Conservation (phyloP, 1,139 yeast species). For the Debaryomycetaceae sp. region DNA sequence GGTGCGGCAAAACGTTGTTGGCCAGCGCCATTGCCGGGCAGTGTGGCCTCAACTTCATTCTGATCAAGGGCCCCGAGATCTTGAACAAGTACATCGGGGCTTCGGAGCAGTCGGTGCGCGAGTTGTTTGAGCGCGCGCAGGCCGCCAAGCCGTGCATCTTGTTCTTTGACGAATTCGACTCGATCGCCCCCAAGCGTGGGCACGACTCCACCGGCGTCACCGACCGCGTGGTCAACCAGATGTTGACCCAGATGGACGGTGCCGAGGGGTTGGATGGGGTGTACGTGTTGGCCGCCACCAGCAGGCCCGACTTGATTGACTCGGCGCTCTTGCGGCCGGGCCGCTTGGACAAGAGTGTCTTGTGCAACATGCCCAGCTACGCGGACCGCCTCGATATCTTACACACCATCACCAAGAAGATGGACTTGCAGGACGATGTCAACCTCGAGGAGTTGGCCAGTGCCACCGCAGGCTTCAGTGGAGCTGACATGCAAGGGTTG, state of each 20-base stretch:
- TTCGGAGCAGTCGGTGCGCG: slow-evolving; percentile 91
- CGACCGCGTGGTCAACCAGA: slow-evolving; percentile 93
- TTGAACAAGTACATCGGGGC: slow-evolving; percentile 96
- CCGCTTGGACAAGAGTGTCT: slow-evolving; percentile 83
- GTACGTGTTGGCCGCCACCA: slow-evolving; percentile 92
- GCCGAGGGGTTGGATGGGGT: slow-evolving; percentile 98
- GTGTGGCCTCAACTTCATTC: slow-evolving; percentile 89
- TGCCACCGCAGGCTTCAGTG: slow-evolving; percentile 74
- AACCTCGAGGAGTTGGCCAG: slow-evolving; percentile 53
- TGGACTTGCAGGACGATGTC: slow-evolving; percentile 49
- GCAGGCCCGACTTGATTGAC: slow-evolving; percentile 92
- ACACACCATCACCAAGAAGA: slow-evolving; percentile 53
- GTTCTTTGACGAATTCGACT: slow-evolving; percentile 94
- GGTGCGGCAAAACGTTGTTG: slow-evolving; percentile 91
- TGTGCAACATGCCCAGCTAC: slow-evolving; percentile 79
- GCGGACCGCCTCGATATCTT: slow-evolving; percentile 75
- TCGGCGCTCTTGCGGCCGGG: slow-evolving; percentile 95
- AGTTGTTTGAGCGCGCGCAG: slow-evolving; percentile 88
- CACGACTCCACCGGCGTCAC: slow-evolving; percentile 98
- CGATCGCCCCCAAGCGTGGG: slow-evolving; percentile 97
- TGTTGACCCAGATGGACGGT: slow-evolving; percentile 98
- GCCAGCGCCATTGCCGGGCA: slow-evolving; percentile 95
- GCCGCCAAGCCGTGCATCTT: slow-evolving; percentile 92
- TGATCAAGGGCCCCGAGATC: slow-evolving; percentile 95
- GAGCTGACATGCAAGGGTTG: slow-evolving; percentile 93